A percentile compares a stretch with the other conserved stretches of the same genome.
Evolutionary conservation across 2,329 filamentous ascomycete genomes (phyloP).

Genomic region (Emmonsia crescens): DNA sequence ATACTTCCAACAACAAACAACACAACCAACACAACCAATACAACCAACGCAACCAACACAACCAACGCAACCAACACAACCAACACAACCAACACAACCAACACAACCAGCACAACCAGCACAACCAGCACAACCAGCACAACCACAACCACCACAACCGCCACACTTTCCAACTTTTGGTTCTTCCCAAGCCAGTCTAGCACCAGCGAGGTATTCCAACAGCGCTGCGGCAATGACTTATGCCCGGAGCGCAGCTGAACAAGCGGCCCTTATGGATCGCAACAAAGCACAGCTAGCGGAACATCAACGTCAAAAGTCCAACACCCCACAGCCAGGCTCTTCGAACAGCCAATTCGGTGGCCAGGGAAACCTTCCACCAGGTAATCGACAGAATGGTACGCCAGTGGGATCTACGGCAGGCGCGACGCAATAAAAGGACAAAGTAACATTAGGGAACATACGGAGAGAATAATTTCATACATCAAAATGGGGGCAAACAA

Average conservation of each 20-base stretch:
- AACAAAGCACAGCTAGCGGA: conserved; percentile 29
- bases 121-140: conserved; percentile 19
- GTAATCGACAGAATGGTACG: conserved; percentile 1
- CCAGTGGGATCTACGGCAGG: not conserved
- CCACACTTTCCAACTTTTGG: conserved; percentile 22
- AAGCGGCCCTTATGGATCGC: conserved; percentile 29
- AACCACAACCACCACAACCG: conserved; percentile 20
- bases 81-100: conserved; percentile 22
- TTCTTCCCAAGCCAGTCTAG: conserved; percentile 21
- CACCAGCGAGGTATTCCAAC: conserved; percentile 24
- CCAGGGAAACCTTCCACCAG: conserved; percentile 4
- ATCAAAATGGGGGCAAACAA: not conserved
- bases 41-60: no score
- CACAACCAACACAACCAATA: conserved; percentile 20
- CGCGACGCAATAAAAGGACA: not conserved
- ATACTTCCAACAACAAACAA: conserved; percentile 24
- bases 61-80: conserved; percentile 20
- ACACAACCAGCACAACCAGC: conserved; percentile 20
- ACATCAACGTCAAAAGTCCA: conserved; percentile 22
- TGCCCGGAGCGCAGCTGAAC: conserved; percentile 30
- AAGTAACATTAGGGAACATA: not conserved
- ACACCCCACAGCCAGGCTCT: conserved; percentile 23
- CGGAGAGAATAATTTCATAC: not conserved
- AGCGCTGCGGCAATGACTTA: conserved; percentile 27
- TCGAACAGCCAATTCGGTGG: conserved; percentile 4